These are phyloP conservation scores for Annona squamosa DNA, from an alignment of 164 flowering plant species.

Conservation along the genomic window DNA sequence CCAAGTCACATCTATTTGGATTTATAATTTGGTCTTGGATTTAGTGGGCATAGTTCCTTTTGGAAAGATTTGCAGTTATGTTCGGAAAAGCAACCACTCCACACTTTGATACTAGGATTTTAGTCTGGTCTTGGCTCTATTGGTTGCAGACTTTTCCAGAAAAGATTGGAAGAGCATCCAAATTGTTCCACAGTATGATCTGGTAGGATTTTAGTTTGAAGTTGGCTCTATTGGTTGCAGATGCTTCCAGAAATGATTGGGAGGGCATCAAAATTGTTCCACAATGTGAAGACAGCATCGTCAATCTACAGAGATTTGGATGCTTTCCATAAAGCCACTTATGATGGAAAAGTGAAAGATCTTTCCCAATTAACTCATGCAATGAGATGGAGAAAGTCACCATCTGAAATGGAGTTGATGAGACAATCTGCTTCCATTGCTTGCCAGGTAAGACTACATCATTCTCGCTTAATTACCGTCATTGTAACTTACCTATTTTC, in stretches of 20 bases:
- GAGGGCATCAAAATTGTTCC: slow-evolving; percentile 52
- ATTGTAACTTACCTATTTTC: too few species aligned
- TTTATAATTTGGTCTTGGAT: too few species aligned
- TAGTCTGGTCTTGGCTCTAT: background rate
- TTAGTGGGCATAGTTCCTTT: too few species aligned
- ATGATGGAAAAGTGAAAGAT: slow-evolving; percentile 52
- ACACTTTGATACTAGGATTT: background rate
- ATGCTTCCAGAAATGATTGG: slow-evolving; percentile 63
- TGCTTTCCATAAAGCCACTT: slow-evolving; percentile 47
- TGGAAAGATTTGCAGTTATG: background rate
- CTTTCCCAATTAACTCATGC: slow-evolving; percentile 60
- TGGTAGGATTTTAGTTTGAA: background rate
- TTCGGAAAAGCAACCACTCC: too few species aligned
- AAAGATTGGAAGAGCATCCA: slow-evolving; percentile 49
- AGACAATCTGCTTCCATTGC: slow-evolving; percentile 81
- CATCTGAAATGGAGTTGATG: slow-evolving; percentile 79
- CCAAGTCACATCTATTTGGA: too few species aligned
- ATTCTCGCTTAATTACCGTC: background rate
- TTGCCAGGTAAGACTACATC: slow-evolving; percentile 57
- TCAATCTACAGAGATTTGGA: slow-evolving; percentile 54
- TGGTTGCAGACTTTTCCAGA: slow-evolving; percentile 59
- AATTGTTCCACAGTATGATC: slow-evolving; percentile 49
- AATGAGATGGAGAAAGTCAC: slow-evolving; percentile 72
- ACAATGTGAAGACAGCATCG: slow-evolving; percentile 50
- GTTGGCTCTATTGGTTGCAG: slow-evolving; percentile 25